Base-by-base conservation (phyloP, 2,329 filamentous ascomycete genomes). In the Podosphaera aphanis region DNA sequence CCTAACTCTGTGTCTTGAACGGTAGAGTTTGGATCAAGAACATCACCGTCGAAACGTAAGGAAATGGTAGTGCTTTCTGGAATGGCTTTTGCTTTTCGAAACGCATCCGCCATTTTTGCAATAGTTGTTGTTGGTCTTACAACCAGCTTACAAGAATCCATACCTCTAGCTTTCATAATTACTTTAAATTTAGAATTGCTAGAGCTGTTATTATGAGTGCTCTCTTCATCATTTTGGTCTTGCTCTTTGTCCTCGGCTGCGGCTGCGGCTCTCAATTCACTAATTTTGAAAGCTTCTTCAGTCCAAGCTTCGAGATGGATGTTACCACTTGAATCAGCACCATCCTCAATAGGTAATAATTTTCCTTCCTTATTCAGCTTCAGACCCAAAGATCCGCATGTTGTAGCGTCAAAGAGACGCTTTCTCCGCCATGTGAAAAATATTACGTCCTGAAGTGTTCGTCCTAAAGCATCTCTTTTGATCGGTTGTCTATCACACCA, bases 271-370 rank as follows among this genome's bases (percentile, higher is more conserved):
- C 38, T 42, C 16, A 49, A 46, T 31, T 55, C 47, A 18, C 51
- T 48, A 27, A 65, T 62, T 44, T 62, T 61, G 50, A 74, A 79
- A 1, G 71, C 60, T 10, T 79, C 73, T 6, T 74, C 66, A 0
- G 81, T 88, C 70, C 82, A 83, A 5, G 79, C 81, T 59, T 86
- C 77, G 50, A 93, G 68, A 52, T 79, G 71, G n/a, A 93, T 69
- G 45, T 71, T 70, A 11, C 67, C 66, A 20, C 70, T 68, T 2
- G 66, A 60, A 45, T 57, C 52, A 18, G 71, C 69, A 1, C 70
- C 68, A 7, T 62, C 57, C 25, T 57, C 58, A 10, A 58, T 55
- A 5, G 51, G 44, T 5, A 45, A 39, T 11, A 56, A 41, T 20
- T 50, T 51, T n/a, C 56, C 56, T 11, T 61, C 56, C 1, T 55